These are phyloP conservation scores for Eucalyptus regnans DNA, from an alignment of 345 rosid species.

Conservation along the genomic window DNA sequence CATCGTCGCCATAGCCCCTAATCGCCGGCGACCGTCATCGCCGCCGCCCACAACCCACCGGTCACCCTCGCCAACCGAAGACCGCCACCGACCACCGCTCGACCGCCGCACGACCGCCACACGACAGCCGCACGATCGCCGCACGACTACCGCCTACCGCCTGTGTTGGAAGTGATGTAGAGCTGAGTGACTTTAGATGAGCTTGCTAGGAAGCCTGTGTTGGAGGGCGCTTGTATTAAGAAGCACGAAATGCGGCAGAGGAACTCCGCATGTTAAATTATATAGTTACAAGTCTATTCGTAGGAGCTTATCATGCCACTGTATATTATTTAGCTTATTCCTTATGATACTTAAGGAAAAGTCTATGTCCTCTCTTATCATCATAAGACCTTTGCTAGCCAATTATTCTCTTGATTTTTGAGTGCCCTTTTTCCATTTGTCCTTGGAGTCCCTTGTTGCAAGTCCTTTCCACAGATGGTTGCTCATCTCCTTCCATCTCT, in stretches of 20 bases:
- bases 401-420: background rate
- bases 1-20: too few species aligned
- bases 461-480: background rate
- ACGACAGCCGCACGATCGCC: slow-evolving; percentile 8
- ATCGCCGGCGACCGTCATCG: too few species aligned
- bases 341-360: background rate
- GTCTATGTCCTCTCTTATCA: background rate
- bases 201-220: too few species aligned
- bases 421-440: background rate
- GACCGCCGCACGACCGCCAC: slow-evolving; percentile 10
- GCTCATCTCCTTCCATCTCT: background rate
- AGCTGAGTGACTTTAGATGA: too few species aligned
- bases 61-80: too few species aligned
- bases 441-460: background rate
- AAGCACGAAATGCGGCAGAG: too few species aligned
- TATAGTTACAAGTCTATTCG: background rate
- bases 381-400: background rate
- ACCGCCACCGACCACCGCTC: too few species aligned
- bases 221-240: too few species aligned
- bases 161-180: too few species aligned
- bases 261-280: too few species aligned
- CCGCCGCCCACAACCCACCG: too few species aligned
- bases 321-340: background rate
- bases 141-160: slow-evolving; percentile 6
- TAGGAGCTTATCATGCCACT: background rate